Base-by-base conservation (phyloP, 2,329 filamentous ascomycete species). In the Sporothrix euskadiensis region DNA sequence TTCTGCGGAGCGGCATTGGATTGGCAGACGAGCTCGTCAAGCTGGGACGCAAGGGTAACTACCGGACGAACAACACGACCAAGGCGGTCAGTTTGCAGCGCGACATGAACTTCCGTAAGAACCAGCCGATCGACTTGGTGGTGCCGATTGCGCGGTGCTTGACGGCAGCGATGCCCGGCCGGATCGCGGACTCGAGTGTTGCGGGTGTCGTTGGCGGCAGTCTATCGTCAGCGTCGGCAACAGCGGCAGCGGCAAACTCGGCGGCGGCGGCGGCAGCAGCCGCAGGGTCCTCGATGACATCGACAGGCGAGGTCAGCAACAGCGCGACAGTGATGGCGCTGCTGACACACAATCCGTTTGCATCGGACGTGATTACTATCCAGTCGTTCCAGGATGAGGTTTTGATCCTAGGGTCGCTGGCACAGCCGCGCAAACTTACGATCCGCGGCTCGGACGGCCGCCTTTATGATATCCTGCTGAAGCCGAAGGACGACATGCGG, bases 401-500 rank as follows among this genome's bases (percentile, higher is more conserved):
- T 0, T 84, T 97, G 32, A 92, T 99, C 4, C 85, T 99, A 26
- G 93, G 92, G 73, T 99, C 97, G 1, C 87, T 99, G 3, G 95
- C 97, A 73, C 94, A 96, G 77, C 96, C 97, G 14, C 90, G 95
- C 69, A 96, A 95, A 77, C 89, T 99, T 72, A 96, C 90, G 19
- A 92, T 96, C 7, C 89, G 93, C 72, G 96, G 95, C 0, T 95
- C 93, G 0, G 94, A 99, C 81, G 96, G 97, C 8, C 92, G 91
- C 74, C 87, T 88, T 22, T 99, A 99, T 81, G 93, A 93, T 76
- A 88, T 99, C 8, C 87, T 99, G 73, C 97, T 97, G 84, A 99
- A 99, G 80, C 97, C 96, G 9, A 98, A 98, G 81, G 96, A 99
- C 80, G 97, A 99, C 81, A 88, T 99, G 32, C 92, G 96, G 69